Evolutionary conservation across 2,329 filamentous ascomycete genomes (phyloP).

Genomic region (Penicillium sp.): DNA sequence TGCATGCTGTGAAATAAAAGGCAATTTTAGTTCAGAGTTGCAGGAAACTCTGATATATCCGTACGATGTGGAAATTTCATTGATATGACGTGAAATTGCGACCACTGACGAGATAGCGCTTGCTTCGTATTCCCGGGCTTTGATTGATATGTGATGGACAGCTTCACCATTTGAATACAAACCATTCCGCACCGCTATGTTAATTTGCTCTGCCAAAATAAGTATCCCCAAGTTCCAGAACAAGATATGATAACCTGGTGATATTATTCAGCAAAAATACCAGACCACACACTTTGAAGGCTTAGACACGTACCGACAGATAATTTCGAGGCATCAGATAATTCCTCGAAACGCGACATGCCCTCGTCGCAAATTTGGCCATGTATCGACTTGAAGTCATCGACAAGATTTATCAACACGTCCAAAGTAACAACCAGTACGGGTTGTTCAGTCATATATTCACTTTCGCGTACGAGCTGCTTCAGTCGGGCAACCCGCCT

Average conservation of each 20-base stretch:
- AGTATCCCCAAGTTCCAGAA: background rate
- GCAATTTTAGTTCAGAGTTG: background rate
- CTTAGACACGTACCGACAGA: background rate
- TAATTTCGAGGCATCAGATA: background rate
- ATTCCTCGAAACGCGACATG: background rate
- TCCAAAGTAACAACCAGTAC: background rate
- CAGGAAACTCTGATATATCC: background rate
- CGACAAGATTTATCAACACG: background rate
- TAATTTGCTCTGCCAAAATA: background rate
- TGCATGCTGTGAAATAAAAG: slow-evolving; percentile 6
- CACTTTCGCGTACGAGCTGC: background rate
- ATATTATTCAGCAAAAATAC: background rate
- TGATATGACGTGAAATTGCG: background rate
- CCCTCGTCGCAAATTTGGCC: background rate
- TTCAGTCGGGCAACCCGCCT: background rate
- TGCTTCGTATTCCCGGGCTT: background rate
- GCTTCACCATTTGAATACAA: background rate
- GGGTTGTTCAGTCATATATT: background rate
- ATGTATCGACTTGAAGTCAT: background rate
- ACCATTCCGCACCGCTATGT: background rate
- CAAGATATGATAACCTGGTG: background rate
- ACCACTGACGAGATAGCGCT: background rate
- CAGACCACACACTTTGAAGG: background rate
- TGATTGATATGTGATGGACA: background rate
- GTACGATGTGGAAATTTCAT: background rate